Evolutionary conservation across 2,329 filamentous ascomycete genomes (phyloP).

Genomic region (Corinectria fuckeliana): DNA sequence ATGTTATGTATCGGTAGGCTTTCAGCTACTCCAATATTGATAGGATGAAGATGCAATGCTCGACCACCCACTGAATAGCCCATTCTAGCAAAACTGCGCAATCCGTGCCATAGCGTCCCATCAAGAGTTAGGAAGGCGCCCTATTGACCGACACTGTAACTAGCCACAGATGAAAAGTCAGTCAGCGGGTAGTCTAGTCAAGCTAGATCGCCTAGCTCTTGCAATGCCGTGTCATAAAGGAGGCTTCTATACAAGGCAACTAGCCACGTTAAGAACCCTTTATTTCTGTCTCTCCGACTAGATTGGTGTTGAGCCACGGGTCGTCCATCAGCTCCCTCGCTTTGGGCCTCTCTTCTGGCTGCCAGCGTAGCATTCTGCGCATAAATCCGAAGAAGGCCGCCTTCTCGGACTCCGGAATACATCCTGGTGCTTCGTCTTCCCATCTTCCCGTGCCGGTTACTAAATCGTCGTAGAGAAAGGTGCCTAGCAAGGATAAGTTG

Average conservation of each 20-base stretch:
- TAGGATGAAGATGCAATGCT: no score
- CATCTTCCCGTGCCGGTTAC: slow-evolving; percentile 17
- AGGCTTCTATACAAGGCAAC: background rate
- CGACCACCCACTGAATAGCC: no score
- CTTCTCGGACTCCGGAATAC: slow-evolving; percentile 25
- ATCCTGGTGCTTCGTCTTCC: slow-evolving; percentile 19
- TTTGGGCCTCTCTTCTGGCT: slow-evolving; percentile 34
- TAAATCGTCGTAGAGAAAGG: slow-evolving; percentile 22
- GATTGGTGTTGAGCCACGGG: slow-evolving; percentile 29
- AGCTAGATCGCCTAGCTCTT: background rate
- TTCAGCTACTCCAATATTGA: no score
- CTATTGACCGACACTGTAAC: background rate
- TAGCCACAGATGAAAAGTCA: background rate
- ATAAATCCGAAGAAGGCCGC: slow-evolving; percentile 29
- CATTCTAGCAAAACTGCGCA: background rate
- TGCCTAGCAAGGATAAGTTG: slow-evolving; percentile 9
- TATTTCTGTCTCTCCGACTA: slow-evolving; percentile 5
- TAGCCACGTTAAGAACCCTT: background rate
- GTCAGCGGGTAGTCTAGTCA: background rate
- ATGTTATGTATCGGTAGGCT: no score
- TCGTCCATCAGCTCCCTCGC: slow-evolving; percentile 33
- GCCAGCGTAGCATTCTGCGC: slow-evolving; percentile 35
- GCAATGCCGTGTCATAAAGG: background rate
- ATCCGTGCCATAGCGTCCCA: no score
- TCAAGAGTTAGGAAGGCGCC: no score